phyloP scores from a whole-genome alignment of 805 yeast species.

The Danielozyma ontarioensis region DNA sequence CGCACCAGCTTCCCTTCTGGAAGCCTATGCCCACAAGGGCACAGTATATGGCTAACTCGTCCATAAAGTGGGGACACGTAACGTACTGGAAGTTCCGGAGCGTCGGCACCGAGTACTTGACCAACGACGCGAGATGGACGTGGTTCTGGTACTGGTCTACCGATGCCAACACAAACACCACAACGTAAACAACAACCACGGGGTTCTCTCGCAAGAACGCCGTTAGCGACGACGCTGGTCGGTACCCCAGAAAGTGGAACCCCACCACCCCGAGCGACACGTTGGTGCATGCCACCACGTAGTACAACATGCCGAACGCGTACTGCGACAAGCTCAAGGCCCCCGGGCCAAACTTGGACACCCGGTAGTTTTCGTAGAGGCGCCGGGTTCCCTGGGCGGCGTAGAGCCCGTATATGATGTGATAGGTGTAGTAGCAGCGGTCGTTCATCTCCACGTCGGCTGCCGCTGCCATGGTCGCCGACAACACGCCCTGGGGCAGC shows the following conservation, averaged over 20 bases:
- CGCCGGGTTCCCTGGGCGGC: conserved; percentile 53
- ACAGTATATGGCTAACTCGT: conserved; percentile 56
- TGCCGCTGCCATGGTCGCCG: neutral
- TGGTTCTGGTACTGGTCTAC: conserved; percentile 54
- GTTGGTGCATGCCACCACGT: conserved; percentile 42
- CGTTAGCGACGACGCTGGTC: too few species aligned
- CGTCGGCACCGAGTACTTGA: conserved; percentile 54
- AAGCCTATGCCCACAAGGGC: conserved; percentile 21
- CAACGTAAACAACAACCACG: conserved; percentile 16
- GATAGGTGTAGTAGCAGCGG: conserved; percentile 10
- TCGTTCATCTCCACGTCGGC: neutral
- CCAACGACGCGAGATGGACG: conserved; percentile 39
- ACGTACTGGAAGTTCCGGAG: conserved; percentile 45
- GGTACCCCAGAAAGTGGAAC: neutral
- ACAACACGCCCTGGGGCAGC: too few species aligned
- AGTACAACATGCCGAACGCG: conserved; percentile 57
- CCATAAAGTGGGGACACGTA: conserved; percentile 65
- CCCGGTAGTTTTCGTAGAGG: conserved; percentile 45
- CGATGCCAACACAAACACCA: conserved; percentile 42
- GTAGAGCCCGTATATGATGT: conserved; percentile 17
- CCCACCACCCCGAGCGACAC: conserved; percentile 13
- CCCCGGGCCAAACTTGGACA: conserved; percentile 41
- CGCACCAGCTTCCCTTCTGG: conserved; percentile 9
- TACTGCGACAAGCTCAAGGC: conserved; percentile 69
- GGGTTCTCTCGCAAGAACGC: neutral